Base-by-base conservation (phyloP, 495 filamentous ascomycete species). In the Xylaria venustula region DNA sequence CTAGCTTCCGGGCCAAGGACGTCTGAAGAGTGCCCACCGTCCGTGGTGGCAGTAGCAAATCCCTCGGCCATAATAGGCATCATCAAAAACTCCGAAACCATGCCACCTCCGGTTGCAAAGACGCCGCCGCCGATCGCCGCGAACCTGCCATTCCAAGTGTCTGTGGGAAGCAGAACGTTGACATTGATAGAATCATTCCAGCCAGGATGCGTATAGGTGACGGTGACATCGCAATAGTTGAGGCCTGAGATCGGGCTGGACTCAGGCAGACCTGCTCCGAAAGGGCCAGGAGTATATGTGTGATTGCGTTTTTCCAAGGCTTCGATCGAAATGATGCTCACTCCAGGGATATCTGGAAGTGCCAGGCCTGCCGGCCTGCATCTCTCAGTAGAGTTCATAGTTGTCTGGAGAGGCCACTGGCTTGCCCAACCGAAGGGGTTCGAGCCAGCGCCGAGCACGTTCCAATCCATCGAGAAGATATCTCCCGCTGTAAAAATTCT, bases 121-220 rank as follows among this genome's bases (percentile, higher is more conserved):
- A 76, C 80, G 4, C 71, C 77, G 0, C 82, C 81, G 7, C 82
- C 81, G 14, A 79, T 37, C 11, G 66, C 73, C 44, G 74, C 67
- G 19, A 82, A 64, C 2, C 76, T 64, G 2, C 65, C 71, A 49
- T 82, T 82, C 79, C 79, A 82, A 28, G 3, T 42, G 7, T 70
- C 51, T 4, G 71, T 44, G 0, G 79, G 79, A 0, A 83, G 70
- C 67, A 72, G 75, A 7, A 76, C 58, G 26, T 72, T 60, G 12
- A 72, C 72, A 20, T 61, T 55, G n/a, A 82, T 63, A 3, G 20
- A 61, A 53, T 82, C 75, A 28, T 72, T 55, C 41, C 69, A 57
- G 1, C 76, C 79, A 0, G 76, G 73, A 58, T 81, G 79, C 0
- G 75, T 81, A 64, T 78, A 73, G 0, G 72, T 69, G 0, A 81